These are phyloP conservation scores for Monosporascus sp. DNA, from an alignment of 2,329 filamentous ascomycete genomes.

Conservation along the genomic window DNA sequence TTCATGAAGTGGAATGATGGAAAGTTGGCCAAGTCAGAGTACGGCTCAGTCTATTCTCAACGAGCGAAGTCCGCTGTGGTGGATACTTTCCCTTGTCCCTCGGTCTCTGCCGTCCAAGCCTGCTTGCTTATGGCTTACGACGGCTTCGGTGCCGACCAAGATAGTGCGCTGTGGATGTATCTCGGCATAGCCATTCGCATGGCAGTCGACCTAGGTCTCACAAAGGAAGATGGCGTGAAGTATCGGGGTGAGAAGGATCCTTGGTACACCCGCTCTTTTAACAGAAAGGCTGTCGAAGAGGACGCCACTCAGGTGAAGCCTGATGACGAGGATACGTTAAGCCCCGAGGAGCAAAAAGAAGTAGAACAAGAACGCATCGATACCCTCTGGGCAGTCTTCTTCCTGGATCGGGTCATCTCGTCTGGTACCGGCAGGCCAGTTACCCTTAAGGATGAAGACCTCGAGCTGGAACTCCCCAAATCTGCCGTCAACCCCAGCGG, in stretches of 20 bases:
- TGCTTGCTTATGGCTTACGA: constrained; percentile 82
- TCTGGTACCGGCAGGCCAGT: constrained; percentile 81
- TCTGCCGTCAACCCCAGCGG: constrained; percentile 46
- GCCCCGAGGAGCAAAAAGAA: constrained; percentile 51
- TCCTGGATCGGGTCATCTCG: constrained; percentile 81
- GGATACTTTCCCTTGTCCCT: constrained; percentile 77
- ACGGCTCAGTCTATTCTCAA: constrained; percentile 73
- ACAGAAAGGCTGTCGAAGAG: constrained; percentile 26
- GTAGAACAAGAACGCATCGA: constrained; percentile 79
- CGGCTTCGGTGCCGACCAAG: constrained; percentile 81
- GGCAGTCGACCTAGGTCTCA: constrained; percentile 74
- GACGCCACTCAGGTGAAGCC: constrained; percentile 28
- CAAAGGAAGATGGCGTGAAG: constrained; percentile 71
- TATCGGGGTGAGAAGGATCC: constrained; percentile 51
- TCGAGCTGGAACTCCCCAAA: constrained; percentile 67
- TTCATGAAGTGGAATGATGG: constrained; percentile 45
- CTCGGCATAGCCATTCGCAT: constrained; percentile 80
- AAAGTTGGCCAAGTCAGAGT: constrained; percentile 55
- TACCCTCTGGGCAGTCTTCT: constrained; percentile 87
- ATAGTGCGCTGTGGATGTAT: constrained; percentile 93
- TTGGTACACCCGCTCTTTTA: constrained; percentile 42
- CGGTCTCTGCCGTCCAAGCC: constrained; percentile 77
- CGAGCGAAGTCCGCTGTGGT: constrained; percentile 78
- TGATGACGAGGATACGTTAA: constrained; percentile 37
- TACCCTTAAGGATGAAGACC: constrained; percentile 77